Conservation (phyloP, 805 yeast species). For the Yarrowia sp. region DNA sequence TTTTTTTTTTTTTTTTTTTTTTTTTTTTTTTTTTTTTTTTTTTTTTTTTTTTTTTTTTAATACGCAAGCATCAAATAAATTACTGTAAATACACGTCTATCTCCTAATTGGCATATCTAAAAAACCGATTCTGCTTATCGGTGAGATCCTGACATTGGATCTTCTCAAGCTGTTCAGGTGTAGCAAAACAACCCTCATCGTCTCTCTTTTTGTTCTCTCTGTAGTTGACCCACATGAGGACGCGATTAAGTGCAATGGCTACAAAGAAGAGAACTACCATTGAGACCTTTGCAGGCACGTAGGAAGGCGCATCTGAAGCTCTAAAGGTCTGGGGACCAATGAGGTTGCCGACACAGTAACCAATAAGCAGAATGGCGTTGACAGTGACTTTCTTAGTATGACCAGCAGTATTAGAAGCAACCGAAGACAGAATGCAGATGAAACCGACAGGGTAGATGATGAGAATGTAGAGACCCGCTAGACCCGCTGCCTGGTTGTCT, state of each 20-base stretch:
- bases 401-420: conserved; percentile 19
- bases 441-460: conserved; percentile 20
- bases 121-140: conserved; percentile 11
- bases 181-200: conserved; percentile 6
- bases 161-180: conserved; percentile 5
- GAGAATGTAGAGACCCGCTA: conserved; percentile 15
- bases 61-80: background rate
- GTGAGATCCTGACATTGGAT: conserved; percentile 14
- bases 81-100: background rate
- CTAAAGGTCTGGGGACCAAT: conserved; percentile 10
- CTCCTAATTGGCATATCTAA: conserved; percentile 7
- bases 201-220: conserved; percentile 5
- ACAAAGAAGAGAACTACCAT: conserved; percentile 7
- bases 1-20: too few relatives aligned
- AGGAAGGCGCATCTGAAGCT: conserved; percentile 1
- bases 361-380: conserved; percentile 13
- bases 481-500: conserved; percentile 4
- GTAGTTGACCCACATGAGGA: conserved; percentile 12
- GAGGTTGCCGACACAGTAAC: conserved; percentile 6
- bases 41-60: too few relatives aligned
- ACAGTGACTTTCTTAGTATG: conserved; percentile 22
- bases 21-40: too few relatives aligned
- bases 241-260: background rate
- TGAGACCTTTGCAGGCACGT: conserved; percentile 1
- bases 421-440: conserved; percentile 24